These are phyloP conservation scores for Cordyceps pruinosa DNA, from an alignment of 2,329 filamentous ascomycete genomes.

Conservation along the genomic window DNA sequence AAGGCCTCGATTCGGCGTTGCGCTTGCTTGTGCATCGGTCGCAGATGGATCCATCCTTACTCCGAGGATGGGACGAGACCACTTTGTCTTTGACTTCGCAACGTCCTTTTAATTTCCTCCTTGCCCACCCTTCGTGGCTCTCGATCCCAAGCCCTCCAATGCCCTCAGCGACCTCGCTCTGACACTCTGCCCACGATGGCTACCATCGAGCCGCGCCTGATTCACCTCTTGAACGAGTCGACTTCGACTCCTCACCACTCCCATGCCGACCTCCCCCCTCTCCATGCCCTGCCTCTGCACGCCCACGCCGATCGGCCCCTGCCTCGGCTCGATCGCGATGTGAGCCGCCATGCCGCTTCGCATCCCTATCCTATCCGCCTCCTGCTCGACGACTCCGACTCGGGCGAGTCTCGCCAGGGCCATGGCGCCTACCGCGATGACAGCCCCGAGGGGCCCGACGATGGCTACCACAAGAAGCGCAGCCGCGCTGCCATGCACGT, in stretches of 20 bases:
- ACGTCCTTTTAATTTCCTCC: constrained; percentile 9
- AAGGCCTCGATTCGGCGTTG: constrained; percentile 3
- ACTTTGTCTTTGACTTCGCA: constrained; percentile 5
- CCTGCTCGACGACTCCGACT: constrained; percentile 33
- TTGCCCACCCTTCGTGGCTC: constrained; percentile 10
- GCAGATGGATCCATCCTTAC: constrained; percentile 13
- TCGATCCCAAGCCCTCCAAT: constrained; percentile 17
- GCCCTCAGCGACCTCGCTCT: constrained; percentile 22
- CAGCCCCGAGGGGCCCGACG: constrained; percentile 35
- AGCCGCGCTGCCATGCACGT: constrained; percentile 34
- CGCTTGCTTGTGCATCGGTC: constrained; percentile 12
- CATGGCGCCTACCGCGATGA: constrained; percentile 41
- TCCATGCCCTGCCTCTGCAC: constrained; percentile 41
- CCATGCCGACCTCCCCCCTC: constrained; percentile 47
- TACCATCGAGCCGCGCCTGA: constrained; percentile 61
- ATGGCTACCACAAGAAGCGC: constrained; percentile 48
- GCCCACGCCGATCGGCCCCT: constrained; percentile 39
- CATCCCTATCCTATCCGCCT: constrained; percentile 32
- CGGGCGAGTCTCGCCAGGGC: constrained; percentile 34
- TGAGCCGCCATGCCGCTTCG: constrained; percentile 22
- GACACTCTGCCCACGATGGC: constrained; percentile 43
- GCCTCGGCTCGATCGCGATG: constrained; percentile 47
- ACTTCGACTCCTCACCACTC: constrained; percentile 38
- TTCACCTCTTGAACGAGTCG: constrained; percentile 56
- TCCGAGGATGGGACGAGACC: constrained; percentile 14